Base-by-base conservation (phyloP, 257 asterid species). In the Gentiana macrophylla region DNA sequence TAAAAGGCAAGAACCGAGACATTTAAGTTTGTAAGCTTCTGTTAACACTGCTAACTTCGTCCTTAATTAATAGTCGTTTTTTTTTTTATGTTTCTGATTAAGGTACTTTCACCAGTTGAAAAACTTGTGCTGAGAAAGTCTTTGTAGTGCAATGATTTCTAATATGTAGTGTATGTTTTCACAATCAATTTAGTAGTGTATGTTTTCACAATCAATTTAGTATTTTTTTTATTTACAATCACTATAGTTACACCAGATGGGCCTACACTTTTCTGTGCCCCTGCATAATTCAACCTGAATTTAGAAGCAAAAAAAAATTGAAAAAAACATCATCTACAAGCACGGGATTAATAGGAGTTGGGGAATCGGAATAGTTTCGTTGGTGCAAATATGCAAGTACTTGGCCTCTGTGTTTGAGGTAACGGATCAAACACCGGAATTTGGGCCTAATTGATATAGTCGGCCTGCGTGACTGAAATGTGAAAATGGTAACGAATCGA, bases 241-340 rank as follows among this genome's bases (percentile, higher is more conserved):
- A 70, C 95, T 50, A 90, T 84, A 3, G 97, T 86, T 24, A 90
- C 98, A 0, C 98, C 98, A 0, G 98, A 90, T 43, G 98, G 98
- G 13, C 98, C 98, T 0, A 90, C 98, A 45, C 86, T 90, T 63
- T 90, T 90, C 89, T 86, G 98, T 0, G 98, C 98, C 35, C 98
- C 98, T 15, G 95, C 98, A 63, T 86, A 90, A 73, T 86, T 84
- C 67, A 82, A 13, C 0, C 96, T 96, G 50, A 82, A 86, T 65
- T 77, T 79, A 38, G 80, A 49, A 32, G 86, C 84, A 45, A 90
- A 69, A 95, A 90, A 54, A 90, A 86, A 73, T 90, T 90, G 4
- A 94, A 90, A 2, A 95, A 90, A 96, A 90, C 82, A 44, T 90
- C 97, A 32, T 92, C 98, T 6, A 91, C 57, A 6, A 91, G 83